Percentiles rank a stretch among this genome's conserved stretches.
Conservation (phyloP, 2,329 filamentous ascomycete species). For the Daldinia sp. region DNA sequence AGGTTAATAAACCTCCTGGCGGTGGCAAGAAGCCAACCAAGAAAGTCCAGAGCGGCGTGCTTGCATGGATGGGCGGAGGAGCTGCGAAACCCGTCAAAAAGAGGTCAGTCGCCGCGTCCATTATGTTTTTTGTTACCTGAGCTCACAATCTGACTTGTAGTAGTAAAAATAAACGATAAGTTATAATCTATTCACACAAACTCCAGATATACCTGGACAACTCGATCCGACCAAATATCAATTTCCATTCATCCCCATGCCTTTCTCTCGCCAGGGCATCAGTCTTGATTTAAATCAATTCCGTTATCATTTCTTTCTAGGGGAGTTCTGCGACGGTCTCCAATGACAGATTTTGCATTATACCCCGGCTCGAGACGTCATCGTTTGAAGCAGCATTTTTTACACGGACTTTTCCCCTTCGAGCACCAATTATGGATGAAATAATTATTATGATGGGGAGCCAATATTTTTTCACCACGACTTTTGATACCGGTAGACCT, state of each 20-base stretch:
- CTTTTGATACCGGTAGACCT: constrained; percentile 31
- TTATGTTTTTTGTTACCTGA: constrained; percentile 16
- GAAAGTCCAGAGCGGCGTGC: constrained; percentile 42
- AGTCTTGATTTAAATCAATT: constrained; percentile 12
- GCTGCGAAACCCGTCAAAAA: constrained; percentile 43
- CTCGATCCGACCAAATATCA: constrained; percentile 8
- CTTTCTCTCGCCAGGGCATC: background rate
- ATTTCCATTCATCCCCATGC: constrained; percentile 13
- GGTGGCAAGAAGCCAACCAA: constrained; percentile 38
- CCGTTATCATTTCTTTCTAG: constrained; percentile 26
- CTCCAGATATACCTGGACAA: constrained; percentile 1
- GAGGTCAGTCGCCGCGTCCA: constrained; percentile 42
- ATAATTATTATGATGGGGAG: constrained; percentile 21
- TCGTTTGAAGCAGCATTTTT: constrained; percentile 41
- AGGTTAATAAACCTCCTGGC: constrained; percentile 39
- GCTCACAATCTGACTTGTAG: constrained; percentile 17
- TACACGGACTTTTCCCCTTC: constrained; percentile 32
- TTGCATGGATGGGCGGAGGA: constrained; percentile 47
- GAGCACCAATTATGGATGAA: constrained; percentile 26
- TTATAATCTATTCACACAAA: background rate
- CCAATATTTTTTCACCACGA: background rate
- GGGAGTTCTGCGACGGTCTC: constrained; percentile 36
- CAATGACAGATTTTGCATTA: constrained; percentile 45
- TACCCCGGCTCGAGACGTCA: constrained; percentile 43
- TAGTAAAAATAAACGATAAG: constrained; percentile 25